These are phyloP conservation scores for Podospora bellae-mahoneyi DNA, from an alignment of 495 filamentous ascomycete species.

Conservation along the genomic window DNA sequence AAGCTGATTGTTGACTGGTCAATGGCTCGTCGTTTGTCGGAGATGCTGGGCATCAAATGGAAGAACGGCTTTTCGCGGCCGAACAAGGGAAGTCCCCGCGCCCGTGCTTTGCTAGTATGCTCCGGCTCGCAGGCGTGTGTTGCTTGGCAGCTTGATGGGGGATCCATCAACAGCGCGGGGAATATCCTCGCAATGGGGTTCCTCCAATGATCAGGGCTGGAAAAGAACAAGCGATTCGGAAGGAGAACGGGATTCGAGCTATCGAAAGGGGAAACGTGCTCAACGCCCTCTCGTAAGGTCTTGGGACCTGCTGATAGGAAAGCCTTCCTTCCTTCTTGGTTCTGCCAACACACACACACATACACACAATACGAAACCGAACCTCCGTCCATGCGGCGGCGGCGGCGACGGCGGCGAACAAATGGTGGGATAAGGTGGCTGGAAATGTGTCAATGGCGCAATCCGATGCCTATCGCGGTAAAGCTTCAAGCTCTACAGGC, in stretches of 20 bases:
- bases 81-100: not conserved
- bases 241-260: not conserved
- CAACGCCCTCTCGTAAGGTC: not conserved
- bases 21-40: not conserved
- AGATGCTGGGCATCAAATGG: not conserved
- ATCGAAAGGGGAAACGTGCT: not conserved
- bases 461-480: not conserved
- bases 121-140: not conserved
- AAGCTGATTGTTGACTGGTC: not conserved
- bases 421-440: not conserved
- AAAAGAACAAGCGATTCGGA: constrained; percentile 4
- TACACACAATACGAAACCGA: not conserved
- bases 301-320: not conserved
- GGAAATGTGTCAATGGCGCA: not conserved
- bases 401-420: not conserved
- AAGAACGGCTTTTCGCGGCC: not conserved
- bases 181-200: not conserved
- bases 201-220: constrained; percentile 3
- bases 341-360: not conserved
- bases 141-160: not conserved
- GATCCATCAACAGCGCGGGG: not conserved
- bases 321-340: not conserved
- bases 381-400: not conserved
- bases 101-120: not conserved
- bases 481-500: not conserved